Conservation (phyloP, 768 basidiomycete genomes). For the Tricholoma matsutake region DNA sequence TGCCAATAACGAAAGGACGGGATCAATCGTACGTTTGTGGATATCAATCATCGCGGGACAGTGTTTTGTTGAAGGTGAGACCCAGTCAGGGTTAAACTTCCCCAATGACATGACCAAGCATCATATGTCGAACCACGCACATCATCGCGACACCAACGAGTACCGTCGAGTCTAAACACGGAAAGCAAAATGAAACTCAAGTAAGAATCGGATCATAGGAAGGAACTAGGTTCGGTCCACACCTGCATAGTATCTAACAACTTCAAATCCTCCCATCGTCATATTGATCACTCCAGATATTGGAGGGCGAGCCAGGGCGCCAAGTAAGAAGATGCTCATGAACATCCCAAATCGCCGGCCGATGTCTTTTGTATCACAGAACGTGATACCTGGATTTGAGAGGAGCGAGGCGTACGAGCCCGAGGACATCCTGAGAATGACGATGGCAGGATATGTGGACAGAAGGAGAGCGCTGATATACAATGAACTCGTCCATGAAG, state of each 20-base stretch:
- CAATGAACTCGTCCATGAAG: slow-evolving; percentile 53
- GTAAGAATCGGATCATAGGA: background rate
- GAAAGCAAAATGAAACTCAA: background rate
- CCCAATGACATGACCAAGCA: background rate
- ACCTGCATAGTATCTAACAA: slow-evolving; percentile 40
- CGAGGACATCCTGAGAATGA: slow-evolving; percentile 45
- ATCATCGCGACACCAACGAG: slow-evolving; percentile 3
- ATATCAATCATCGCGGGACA: background rate
- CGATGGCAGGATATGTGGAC: background rate
- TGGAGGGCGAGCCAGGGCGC: slow-evolving; percentile 67
- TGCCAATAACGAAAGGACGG: background rate
- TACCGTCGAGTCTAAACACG: background rate
- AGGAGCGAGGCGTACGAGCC: slow-evolving; percentile 62
- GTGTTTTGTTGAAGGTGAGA: background rate
- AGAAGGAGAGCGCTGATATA: background rate
- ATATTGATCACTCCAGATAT: slow-evolving; percentile 67
- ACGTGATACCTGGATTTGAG: slow-evolving; percentile 52
- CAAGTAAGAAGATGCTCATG: slow-evolving; percentile 56
- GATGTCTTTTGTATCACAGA: slow-evolving; percentile 59
- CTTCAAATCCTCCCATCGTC: slow-evolving; percentile 49
- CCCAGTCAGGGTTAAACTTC: background rate
- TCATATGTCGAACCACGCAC: slow-evolving; percentile 1
- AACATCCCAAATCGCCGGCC: slow-evolving; percentile 67
- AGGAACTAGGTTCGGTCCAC: background rate
- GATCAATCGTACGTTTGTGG: background rate